Base-by-base conservation (phyloP, 2,329 filamentous ascomycete genomes). In the Fusarium phyllophilum region DNA sequence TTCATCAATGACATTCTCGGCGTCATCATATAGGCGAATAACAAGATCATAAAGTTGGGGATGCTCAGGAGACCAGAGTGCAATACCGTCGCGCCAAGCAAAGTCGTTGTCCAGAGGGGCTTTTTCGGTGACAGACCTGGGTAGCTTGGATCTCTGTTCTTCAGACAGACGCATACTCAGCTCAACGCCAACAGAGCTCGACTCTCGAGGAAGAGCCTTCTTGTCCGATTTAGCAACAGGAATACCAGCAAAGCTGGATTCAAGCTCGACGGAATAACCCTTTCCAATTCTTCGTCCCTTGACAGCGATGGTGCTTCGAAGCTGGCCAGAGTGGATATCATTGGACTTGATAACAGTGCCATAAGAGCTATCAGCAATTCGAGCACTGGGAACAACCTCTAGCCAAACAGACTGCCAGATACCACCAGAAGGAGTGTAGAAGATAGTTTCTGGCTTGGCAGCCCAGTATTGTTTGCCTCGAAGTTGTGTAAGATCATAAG, bases 391-490 rank as follows among this genome's bases (percentile, higher is more conserved):
- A 5, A 90, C 88, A 45, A 85, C 84, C 72, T 91, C 89, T 6
- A 89, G 79, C 85, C 87, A 89, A 7, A 89, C 88, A 22, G 82
- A 85, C 78, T 89, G 88, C 88, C 88, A 90, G 64, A 89, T 88
- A 31, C 88, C 88, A 34, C 86, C 86, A 14, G 86, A 87, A 0
- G 88, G 88, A 2, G 87, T 89, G 75, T 89, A 89, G 75, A 89
- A 90, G 74, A 89, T 89, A 58, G 86, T 88, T 78, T 91, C 89
- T 0, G 89, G 88, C 78, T 89, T 84, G 3, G 88, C 86, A 8
- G 84, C 86, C 89, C 89, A 91, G 76, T 90, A 91, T 79, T 93
- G 91, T 79, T 93, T 93, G 0, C 91, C 91, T 38, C 91, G 85
- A 3, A 89, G 91, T 78, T 93, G 91, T 0, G 88, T 87, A 13